These are phyloP conservation scores for Podila epicladia DNA, from an alignment of 192 early-diverging fungal species.

Conservation along the genomic window DNA sequence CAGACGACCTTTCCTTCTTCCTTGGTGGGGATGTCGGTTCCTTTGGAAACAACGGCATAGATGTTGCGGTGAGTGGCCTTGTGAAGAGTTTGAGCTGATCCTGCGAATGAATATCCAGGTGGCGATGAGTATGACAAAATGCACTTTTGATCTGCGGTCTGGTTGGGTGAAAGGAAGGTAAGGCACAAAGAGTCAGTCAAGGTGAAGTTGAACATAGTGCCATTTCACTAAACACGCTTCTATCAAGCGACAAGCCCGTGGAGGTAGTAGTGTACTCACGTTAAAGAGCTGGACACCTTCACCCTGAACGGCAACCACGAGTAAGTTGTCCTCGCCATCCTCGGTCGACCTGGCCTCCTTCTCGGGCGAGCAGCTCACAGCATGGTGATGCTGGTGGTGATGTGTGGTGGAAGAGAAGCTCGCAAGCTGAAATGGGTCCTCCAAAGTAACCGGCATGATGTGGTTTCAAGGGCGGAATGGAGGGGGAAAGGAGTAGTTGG, in stretches of 20 bases:
- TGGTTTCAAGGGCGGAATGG: background rate
- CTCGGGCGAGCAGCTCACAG: conserved; percentile 31
- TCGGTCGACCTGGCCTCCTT: conserved; percentile 12
- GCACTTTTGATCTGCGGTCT: conserved; percentile 64
- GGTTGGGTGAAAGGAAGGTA: background rate
- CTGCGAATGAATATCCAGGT: conserved; percentile 56
- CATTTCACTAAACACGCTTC: background rate
- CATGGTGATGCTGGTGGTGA: conserved; percentile 30
- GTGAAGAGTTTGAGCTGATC: conserved; percentile 50
- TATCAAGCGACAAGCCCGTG: background rate
- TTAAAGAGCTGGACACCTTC: conserved; percentile 63
- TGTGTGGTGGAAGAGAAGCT: conserved; percentile 54
- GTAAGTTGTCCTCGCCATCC: conserved; percentile 29
- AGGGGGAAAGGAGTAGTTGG: too few relatives aligned
- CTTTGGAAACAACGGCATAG: conserved; percentile 59
- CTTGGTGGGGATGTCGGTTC: conserved; percentile 55
- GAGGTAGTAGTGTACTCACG: conserved; percentile 26
- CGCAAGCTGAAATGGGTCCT: conserved; percentile 60
- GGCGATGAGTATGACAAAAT: conserved; percentile 60
- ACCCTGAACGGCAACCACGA: conserved; percentile 60
- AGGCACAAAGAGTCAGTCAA: background rate
- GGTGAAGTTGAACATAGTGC: too few relatives aligned
- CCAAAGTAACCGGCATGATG: conserved; percentile 57
- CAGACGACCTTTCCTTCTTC: conserved; percentile 60
- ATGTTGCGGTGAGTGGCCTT: conserved; percentile 46